These are phyloP conservation scores for Leccinum rimulosum DNA, from an alignment of 768 basidiomycete genomes.

Conservation along the genomic window DNA sequence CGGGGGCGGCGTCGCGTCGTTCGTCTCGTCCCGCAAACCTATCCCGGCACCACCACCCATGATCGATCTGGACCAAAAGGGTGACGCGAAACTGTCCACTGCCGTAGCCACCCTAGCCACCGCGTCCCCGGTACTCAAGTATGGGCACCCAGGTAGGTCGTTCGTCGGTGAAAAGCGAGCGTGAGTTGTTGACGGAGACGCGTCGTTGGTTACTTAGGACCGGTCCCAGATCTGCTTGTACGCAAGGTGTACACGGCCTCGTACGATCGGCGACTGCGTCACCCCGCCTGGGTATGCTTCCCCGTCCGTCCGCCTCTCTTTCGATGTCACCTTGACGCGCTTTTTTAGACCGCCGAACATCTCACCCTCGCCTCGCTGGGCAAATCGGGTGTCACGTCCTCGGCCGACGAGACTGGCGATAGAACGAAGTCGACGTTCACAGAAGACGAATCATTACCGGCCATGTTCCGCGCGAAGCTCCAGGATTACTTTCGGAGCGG, in stretches of 20 bases:
- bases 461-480: constrained; percentile 74
- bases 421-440: constrained; percentile 73
- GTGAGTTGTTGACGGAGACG: constrained; percentile 2
- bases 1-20: constrained; percentile 71
- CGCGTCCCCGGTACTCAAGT: constrained; percentile 50
- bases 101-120: constrained; percentile 15
- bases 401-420: constrained; percentile 52
- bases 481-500: constrained; percentile 91
- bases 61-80: constrained; percentile 45
- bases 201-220: constrained; percentile 50
- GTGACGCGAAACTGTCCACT: constrained; percentile 42
- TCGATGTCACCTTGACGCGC: background rate
- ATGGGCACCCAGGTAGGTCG: constrained; percentile 22
- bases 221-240: constrained; percentile 74
- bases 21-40: constrained; percentile 37
- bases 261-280: constrained; percentile 86
- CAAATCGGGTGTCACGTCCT: constrained; percentile 38
- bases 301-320: too few relatives aligned
- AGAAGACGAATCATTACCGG: constrained; percentile 81
- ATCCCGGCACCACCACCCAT: constrained; percentile 29
- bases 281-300: constrained; percentile 85
- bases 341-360: constrained; percentile 86
- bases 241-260: constrained; percentile 84
- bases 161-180: background rate
- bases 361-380: constrained; percentile 76